Percentiles rank a stretch among this genome's conserved stretches.
Evolutionary conservation across 2,329 filamentous ascomycete species (phyloP).

Genomic region (Colletotrichum sp.): DNA sequence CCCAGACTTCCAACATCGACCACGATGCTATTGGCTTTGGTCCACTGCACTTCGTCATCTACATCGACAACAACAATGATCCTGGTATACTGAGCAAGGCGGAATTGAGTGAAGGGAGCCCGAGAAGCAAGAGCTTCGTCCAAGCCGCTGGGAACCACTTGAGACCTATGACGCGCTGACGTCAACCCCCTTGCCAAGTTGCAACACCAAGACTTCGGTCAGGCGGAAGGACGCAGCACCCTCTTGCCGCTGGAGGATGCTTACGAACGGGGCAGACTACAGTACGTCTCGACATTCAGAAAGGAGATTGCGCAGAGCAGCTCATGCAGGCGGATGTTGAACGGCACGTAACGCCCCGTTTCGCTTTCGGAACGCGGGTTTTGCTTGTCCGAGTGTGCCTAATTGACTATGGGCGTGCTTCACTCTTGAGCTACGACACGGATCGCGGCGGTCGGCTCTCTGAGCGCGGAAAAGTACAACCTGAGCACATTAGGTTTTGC

Average conservation of each 20-base stretch:
- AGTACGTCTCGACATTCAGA: not conserved
- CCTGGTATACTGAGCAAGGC: not conserved
- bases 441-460: not conserved
- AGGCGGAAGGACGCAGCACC: not conserved
- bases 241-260: not conserved
- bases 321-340: not conserved
- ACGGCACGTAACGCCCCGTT: not conserved
- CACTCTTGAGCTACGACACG: not conserved
- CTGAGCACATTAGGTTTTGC: not conserved
- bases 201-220: not conserved
- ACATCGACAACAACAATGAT: not conserved
- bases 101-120: not conserved
- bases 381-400: no score
- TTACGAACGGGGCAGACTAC: not conserved
- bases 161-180: not conserved
- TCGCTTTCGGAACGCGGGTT: not conserved
- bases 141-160: not conserved
- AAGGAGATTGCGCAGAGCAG: not conserved
- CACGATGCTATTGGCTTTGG: not conserved
- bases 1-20: slow-evolving; percentile 35
- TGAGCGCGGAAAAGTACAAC: not conserved
- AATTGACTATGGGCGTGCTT: not conserved
- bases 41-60: not conserved
- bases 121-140: not conserved
- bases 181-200: not conserved